Conservation (phyloP, 2,329 filamentous ascomycete genomes). For the Claviceps quebecensis region DNA sequence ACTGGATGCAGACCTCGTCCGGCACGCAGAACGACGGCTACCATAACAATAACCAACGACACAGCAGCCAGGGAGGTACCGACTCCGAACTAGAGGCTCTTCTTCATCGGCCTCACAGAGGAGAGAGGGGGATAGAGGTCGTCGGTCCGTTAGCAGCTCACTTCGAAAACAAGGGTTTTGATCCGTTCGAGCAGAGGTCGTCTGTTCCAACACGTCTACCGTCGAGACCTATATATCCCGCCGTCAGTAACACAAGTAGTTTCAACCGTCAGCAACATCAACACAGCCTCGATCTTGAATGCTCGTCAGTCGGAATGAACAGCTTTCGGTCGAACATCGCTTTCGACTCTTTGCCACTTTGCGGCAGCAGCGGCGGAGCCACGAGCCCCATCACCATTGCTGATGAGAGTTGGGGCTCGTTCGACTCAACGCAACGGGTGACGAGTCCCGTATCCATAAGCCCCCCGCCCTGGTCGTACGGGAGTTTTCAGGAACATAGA, state of each 20-base stretch:
- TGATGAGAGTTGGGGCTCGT: constrained; percentile 18
- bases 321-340: constrained; percentile 6
- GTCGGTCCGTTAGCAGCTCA: constrained; percentile 26
- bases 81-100: constrained; percentile 17
- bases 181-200: constrained; percentile 22
- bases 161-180: constrained; percentile 24
- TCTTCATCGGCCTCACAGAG: constrained; percentile 12
- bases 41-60: constrained; percentile 11
- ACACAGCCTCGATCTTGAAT: constrained; percentile 5
- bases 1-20: constrained; percentile 22
- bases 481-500: constrained; percentile 18
- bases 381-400: constrained; percentile 20
- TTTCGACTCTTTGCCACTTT: constrained; percentile 6
- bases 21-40: constrained; percentile 16
- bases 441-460: constrained; percentile 20
- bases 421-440: constrained; percentile 15
- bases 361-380: constrained; percentile 9
- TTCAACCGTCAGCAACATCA: constrained; percentile 5
- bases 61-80: constrained; percentile 3
- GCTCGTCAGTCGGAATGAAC: constrained; percentile 12
- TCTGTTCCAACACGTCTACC: constrained; percentile 20
- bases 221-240: constrained; percentile 18
- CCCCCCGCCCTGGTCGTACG: constrained; percentile 17
- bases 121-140: constrained; percentile 13
- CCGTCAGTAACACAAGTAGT: constrained; percentile 6